Base-by-base conservation (phyloP, 495 filamentous ascomycete species). In the Penicillium daleae region DNA sequence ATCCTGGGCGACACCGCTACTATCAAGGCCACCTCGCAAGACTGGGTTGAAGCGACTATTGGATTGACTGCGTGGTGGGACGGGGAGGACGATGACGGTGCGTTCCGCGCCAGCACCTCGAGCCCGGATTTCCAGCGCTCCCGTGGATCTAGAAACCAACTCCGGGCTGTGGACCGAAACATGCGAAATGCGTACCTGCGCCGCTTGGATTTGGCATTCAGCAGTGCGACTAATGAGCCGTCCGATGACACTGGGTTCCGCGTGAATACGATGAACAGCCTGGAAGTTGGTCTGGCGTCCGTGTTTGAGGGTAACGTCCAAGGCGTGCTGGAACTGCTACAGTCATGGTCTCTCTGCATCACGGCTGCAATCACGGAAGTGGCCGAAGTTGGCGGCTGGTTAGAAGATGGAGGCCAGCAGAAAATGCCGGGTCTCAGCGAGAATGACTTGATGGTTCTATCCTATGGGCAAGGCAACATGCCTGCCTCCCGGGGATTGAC, bases 11-110 rank as follows among this genome's bases (percentile, higher is more conserved):
- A 87, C 49, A 74, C 83, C 12, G 77, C 82, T 10, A 87, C 91
- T 13, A 91, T 96, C 62, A 78, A 93, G 37, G 82, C 83, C 33
- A 77, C 83, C 50, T 81, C 92, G 10, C 83, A 90, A 65, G 92
- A 95, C 72, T 97, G 92, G 93, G 82, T 92, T 49, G 93, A 97
- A 74, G 92, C 92, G 0, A 89, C 89, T 2, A 74, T 96, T 52
- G 89, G 86, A 4, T 74, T 96, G 49, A 89, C 92, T 10, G 87
- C 88, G 0, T 97, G 93, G 93, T 96, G 92, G 92, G 87, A 92
- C 71, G 90, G 93, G 37, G 84, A 90, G 17, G 87, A 88, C 56
- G 82, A 88, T 19, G 72, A 69, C 12, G 70, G 70, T 17, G 67
- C 67, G 29, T 63, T 75, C 21, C 66, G 63, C 19, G 63, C 70